Base-by-base conservation (phyloP, 352 stramenopile species). In the Paralagenidium karlingii region DNA sequence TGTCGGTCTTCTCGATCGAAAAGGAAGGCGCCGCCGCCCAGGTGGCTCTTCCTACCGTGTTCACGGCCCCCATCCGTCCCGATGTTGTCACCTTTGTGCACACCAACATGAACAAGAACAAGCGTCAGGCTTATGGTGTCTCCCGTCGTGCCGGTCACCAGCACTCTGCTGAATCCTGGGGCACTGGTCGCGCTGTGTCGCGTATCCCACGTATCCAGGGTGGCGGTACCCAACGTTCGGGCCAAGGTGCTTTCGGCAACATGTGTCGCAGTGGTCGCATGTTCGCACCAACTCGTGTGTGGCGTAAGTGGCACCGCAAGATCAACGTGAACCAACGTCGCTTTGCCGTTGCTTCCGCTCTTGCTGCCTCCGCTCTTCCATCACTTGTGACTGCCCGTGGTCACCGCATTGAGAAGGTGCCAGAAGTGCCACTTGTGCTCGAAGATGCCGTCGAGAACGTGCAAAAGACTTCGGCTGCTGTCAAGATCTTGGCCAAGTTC, bases 21-120 rank as follows among this genome's bases (percentile, higher is more conserved):
- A 64, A 62, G 38, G 71, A 84, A 47, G 61, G 89, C 34, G 92
- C 96, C 43, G 45, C 70, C 33, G 70, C 69, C 53, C 85, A 96
- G 63, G 80, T 96, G 42, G 73, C 80, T 50, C 83, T 99, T 29
- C 94, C 94, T 24, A 78, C 68, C 38, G 94, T 99, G 51, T 96
- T 98, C 77, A 97, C 88, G 52, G 93, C 95, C 26, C 96, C 96
- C 42, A 97, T 99, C 66, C 94, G 96, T 60, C 89, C 94, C 40
- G 96, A 99, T 74, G 82, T 99, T 39, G 94, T 99, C 53, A 95
- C 97, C 57, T 98, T 98, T 58, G 96, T 99, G 33, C 95, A 99
- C 85, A 98, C 89, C 30, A 97, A 99, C 82, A 98, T 99, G 78
- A 92, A 91, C 71, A 99, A 99, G 89, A 99, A 99, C 82, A 77